A percentile compares a stretch with the other conserved stretches of the same genome.
Evolutionary conservation across 306 rosid species (phyloP).

Genomic region (Prunus davidiana): DNA sequence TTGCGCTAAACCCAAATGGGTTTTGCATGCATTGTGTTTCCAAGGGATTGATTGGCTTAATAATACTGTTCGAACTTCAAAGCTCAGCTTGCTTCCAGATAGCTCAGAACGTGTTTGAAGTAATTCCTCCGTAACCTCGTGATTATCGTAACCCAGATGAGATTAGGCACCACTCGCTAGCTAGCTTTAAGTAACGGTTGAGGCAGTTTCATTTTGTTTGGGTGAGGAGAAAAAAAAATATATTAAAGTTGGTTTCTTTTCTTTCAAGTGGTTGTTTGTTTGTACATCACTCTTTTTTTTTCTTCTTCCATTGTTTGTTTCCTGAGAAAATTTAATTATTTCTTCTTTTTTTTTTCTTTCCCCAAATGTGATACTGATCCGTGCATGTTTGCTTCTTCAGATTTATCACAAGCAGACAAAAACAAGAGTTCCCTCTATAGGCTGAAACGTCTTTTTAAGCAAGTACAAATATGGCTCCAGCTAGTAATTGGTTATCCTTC

Average conservation of each 20-base stretch:
- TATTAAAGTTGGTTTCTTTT: constrained; percentile 3
- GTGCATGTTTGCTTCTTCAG: constrained; percentile 14
- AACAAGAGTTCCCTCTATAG: neutral
- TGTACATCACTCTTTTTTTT: neutral
- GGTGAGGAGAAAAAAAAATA: neutral
- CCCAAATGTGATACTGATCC: neutral
- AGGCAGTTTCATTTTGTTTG: constrained; percentile 31
- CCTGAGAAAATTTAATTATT: constrained; percentile 10
- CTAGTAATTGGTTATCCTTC: constrained; percentile 86
- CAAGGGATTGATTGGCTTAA: neutral
- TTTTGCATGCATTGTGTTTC: constrained; percentile 52
- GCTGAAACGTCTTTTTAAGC: constrained; percentile 2
- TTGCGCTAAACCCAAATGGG: neutral
- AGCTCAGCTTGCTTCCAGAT: neutral
- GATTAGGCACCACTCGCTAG: neutral
- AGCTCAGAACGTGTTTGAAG: neutral
- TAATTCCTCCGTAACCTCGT: neutral
- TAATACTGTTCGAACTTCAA: neutral
- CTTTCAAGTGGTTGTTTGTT: constrained; percentile 4
- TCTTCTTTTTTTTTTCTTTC: neutral
- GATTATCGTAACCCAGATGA: constrained; percentile 24
- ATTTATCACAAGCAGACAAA: constrained; percentile 16
- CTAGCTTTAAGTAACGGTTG: constrained; percentile 34
- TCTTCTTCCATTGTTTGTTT: constrained; percentile 28
- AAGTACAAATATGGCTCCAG: constrained; percentile 56